phyloP scores from a whole-genome alignment of 2,329 filamentous ascomycete species.

The Leptographium lundbergii region DNA sequence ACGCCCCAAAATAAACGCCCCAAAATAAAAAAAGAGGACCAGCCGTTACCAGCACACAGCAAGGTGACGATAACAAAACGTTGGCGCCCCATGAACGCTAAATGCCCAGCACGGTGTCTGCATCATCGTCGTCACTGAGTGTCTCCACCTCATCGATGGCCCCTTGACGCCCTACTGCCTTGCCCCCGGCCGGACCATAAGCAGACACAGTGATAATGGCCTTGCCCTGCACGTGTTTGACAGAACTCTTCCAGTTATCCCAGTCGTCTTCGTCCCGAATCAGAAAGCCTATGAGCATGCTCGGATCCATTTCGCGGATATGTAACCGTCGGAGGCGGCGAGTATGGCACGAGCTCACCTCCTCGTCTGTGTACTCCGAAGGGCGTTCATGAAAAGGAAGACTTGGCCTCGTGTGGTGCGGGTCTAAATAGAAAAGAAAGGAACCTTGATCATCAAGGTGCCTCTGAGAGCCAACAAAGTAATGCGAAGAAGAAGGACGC shows the following conservation, averaged over 20 bases:
- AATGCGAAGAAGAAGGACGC: conserved; percentile 74
- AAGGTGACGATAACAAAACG: not conserved
- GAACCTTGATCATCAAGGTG: conserved; percentile 37
- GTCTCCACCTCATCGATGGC: conserved; percentile 85
- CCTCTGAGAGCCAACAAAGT: conserved; percentile 41
- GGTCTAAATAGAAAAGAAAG: conserved; percentile 87
- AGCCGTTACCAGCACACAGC: not conserved
- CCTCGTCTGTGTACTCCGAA: conserved; percentile 51
- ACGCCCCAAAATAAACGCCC: not conserved
- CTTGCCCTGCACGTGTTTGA: conserved; percentile 67
- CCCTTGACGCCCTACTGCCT: conserved; percentile 47
- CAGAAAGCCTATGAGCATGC: conserved; percentile 91
- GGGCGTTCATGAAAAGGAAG: conserved; percentile 50
- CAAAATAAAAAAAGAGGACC: not conserved
- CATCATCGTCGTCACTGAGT: conserved; percentile 59
- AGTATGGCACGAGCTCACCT: conserved; percentile 78
- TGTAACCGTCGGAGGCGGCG: conserved; percentile 70
- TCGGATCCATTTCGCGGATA: conserved; percentile 89
- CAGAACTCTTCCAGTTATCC: conserved; percentile 64
- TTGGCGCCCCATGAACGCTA: not conserved
- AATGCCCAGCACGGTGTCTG: conserved; percentile 24
- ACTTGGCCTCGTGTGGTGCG: conserved; percentile 70
- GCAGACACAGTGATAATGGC: conserved; percentile 76
- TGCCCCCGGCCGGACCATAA: conserved; percentile 45
- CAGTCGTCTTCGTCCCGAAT: conserved; percentile 76